Percentiles rank a stretch among this genome's conserved stretches.
These are phyloP conservation scores for Aquilaria agallochum DNA, from an alignment of 441 rosid species.

Conservation along the genomic window DNA sequence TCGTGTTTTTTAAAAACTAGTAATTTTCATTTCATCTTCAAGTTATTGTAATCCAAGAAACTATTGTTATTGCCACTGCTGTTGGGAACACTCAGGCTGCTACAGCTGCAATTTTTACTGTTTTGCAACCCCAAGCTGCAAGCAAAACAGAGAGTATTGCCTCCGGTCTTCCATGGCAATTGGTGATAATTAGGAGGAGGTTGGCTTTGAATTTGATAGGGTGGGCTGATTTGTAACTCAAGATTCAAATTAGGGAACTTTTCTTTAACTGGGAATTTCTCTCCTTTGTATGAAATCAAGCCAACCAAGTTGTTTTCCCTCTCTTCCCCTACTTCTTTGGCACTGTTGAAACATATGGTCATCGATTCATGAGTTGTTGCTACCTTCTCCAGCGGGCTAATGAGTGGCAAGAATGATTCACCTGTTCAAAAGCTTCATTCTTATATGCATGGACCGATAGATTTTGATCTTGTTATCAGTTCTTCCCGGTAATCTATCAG, in stretches of 20 bases:
- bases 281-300: constrained; percentile 5
- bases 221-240: constrained; percentile 50
- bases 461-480: constrained; percentile 96
- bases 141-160: constrained; percentile 39
- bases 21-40: constrained; percentile 6
- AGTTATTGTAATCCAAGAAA: constrained; percentile 35
- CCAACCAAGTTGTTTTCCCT: constrained; percentile 7
- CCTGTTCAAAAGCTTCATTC: constrained; percentile 75
- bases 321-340: constrained; percentile 18
- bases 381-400: constrained; percentile 54
- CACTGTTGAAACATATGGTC: constrained; percentile 34
- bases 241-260: constrained; percentile 75
- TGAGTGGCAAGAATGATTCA: constrained; percentile 92
- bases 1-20: neutral
- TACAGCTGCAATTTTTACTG: constrained; percentile 56
- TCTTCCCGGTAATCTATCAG: constrained; percentile 91
- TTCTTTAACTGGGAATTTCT: constrained; percentile 28
- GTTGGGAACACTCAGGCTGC: constrained; percentile 19
- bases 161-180: constrained; percentile 26
- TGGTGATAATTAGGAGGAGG: neutral
- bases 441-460: constrained; percentile 93
- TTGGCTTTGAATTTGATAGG: constrained; percentile 13
- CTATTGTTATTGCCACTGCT: constrained; percentile 22
- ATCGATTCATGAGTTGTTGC: constrained; percentile 27
- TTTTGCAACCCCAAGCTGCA: constrained; percentile 68